These are phyloP conservation scores for Geranium incanum DNA, from an alignment of 441 rosid species.

Conservation along the genomic window DNA sequence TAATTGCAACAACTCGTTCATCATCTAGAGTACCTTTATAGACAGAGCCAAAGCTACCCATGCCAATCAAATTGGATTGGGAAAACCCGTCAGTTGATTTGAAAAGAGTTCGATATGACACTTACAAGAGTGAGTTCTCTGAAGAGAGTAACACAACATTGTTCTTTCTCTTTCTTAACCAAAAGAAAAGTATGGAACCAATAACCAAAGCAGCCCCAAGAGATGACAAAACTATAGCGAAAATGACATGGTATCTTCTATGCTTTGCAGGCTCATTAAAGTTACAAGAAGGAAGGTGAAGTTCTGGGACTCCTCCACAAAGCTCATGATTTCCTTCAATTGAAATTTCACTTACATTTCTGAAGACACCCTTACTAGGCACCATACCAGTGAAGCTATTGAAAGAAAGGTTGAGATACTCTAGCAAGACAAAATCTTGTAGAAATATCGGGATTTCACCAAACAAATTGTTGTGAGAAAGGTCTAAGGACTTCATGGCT, in stretches of 20 bases:
- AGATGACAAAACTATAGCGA: neutral
- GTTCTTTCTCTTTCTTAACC: neutral
- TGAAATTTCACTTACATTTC: slow-evolving; percentile 20
- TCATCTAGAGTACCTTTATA: slow-evolving; percentile 12
- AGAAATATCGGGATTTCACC: slow-evolving; percentile 24
- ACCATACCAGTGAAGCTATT: slow-evolving; percentile 23
- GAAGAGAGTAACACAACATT: neutral
- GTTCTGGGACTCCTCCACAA: slow-evolving; percentile 26
- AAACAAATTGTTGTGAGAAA: slow-evolving; percentile 21
- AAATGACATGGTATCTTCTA: neutral
- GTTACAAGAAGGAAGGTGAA: slow-evolving; percentile 22
- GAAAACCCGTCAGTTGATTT: slow-evolving; percentile 16
- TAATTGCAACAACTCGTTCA: slow-evolving; percentile 5
- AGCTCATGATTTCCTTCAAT: slow-evolving; percentile 19
- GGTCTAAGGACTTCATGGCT: slow-evolving; percentile 17
- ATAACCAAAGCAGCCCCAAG: neutral
- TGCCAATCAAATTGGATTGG: neutral
- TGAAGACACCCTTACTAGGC: slow-evolving; percentile 22
- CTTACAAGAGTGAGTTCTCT: neutral
- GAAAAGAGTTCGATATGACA: slow-evolving; percentile 8
- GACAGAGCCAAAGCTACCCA: neutral
- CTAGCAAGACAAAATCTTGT: neutral
- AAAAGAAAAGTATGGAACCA: neutral
- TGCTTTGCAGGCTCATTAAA: neutral
- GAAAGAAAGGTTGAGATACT: slow-evolving; percentile 20